Conservation (phyloP, 805 yeast species). For the Teunomyces lycoperdinae region DNA sequence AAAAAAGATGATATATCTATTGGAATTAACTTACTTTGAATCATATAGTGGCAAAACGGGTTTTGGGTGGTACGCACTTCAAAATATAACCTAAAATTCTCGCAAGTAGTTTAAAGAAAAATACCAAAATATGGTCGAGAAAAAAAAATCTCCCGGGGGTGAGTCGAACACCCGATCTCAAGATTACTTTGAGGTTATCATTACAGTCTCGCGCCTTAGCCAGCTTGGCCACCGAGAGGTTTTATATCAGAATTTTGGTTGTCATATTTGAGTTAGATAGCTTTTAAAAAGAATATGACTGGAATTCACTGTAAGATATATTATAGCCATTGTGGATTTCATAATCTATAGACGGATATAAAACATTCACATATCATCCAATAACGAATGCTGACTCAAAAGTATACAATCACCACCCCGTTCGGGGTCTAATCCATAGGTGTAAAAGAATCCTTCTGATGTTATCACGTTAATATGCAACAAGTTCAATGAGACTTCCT, state of each 20-base stretch:
- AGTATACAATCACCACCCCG: slow-evolving; percentile 91
- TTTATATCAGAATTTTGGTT: background rate
- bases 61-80: background rate
- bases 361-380: slow-evolving; percentile 17
- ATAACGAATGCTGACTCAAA: slow-evolving; percentile 64
- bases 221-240: slow-evolving; percentile 46
- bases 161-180: slow-evolving; percentile 49
- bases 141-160: slow-evolving; percentile 39
- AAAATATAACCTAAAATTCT: background rate
- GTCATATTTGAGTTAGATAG: background rate
- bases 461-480: slow-evolving; percentile 69
- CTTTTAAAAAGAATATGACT: too few relatives aligned
- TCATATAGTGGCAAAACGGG: background rate
- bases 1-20: slow-evolving; percentile 25
- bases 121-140: slow-evolving; percentile 3
- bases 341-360: too few relatives aligned
- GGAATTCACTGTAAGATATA: too few relatives aligned
- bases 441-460: slow-evolving; percentile 75
- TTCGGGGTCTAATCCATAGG: slow-evolving; percentile 78
- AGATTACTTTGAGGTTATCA: slow-evolving; percentile 31
- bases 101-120: background rate
- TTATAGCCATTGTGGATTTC: too few relatives aligned
- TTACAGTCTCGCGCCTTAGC: slow-evolving; percentile 49
- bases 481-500: slow-evolving; percentile 28
- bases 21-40: slow-evolving; percentile 20